Evolutionary conservation across 768 basidiomycete genomes (phyloP).

Genomic region (Polyporus arcularius): DNA sequence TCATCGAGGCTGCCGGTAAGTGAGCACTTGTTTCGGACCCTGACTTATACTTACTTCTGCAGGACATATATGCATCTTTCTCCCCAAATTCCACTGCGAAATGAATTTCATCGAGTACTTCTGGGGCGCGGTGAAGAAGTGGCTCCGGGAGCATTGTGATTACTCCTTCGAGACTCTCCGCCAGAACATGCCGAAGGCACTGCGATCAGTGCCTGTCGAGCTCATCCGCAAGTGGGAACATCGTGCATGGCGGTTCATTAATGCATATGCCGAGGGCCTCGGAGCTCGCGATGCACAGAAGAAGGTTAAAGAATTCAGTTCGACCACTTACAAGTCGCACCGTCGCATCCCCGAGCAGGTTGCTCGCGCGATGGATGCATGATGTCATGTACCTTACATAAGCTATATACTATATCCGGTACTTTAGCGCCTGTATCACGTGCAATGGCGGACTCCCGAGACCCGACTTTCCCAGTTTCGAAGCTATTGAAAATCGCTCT

Average conservation of each 20-base stretch:
- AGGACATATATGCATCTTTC: slow-evolving; percentile 37
- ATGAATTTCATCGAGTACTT: slow-evolving; percentile 40
- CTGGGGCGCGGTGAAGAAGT: slow-evolving; percentile 35
- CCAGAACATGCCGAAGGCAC: slow-evolving; percentile 25
- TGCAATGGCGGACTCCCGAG: too few species aligned
- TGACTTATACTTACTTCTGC: background rate
- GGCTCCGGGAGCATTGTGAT: slow-evolving; percentile 28
- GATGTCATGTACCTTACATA: background rate
- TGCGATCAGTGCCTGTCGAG: slow-evolving; percentile 21
- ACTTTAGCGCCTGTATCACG: background rate
- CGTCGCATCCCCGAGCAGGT: slow-evolving; percentile 22
- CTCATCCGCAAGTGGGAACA: slow-evolving; percentile 38
- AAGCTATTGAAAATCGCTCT: too few species aligned
- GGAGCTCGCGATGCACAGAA: slow-evolving; percentile 31
- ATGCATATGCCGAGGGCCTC: slow-evolving; percentile 35
- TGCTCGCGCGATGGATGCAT: background rate
- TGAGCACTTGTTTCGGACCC: background rate
- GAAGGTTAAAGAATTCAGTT: slow-evolving; percentile 35
- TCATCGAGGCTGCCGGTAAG: background rate
- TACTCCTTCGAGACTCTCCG: slow-evolving; percentile 29
- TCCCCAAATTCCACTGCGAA: slow-evolving; percentile 43
- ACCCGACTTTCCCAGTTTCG: too few species aligned
- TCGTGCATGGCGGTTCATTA: slow-evolving; percentile 32
- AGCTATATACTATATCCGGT: background rate
- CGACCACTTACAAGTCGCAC: slow-evolving; percentile 30